Base-by-base conservation (phyloP, 805 yeast genomes). In the Teunomyces kruisii region DNA sequence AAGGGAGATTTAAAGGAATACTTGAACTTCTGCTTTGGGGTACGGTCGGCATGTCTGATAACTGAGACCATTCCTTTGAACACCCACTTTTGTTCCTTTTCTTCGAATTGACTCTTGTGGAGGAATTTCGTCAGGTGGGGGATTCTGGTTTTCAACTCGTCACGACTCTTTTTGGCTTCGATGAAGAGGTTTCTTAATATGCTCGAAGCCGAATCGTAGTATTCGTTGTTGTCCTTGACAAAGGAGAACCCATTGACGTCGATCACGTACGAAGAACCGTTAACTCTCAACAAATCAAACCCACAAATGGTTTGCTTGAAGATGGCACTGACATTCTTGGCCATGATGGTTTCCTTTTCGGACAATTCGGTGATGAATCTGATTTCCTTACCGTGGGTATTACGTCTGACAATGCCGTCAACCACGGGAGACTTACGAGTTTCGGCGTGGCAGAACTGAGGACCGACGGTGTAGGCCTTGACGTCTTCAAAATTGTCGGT, bases 401-500 rank as follows among this genome's bases (percentile, higher is more conserved):
- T 94, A 64, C 99, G 80, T 59, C 97, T 79, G 19, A 94, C 99
- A 46, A 94, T 88, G 39, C 99, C 99, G 68, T 94, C 99, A n/a
- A 94, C 99, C 3, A 94, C 99, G 1, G 99, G 99, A 0, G 97
- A 89, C 64, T 94, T 94, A 59, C 99, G 79, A 1, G 99, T 94
- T 62, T 94, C 99, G 0, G 99, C 99, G 65, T 94, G 99, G 62
- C 99, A 94, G 59, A 79, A 94, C 14, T 72, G 72, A 2, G 85
- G 81, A 1, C 99, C 98, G 3, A 94, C 98, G 1, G 99, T 94
- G 64, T 94, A 94, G 0, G 98, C 98, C 68, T 94, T 94, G 50
- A 94, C 99, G 65, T 94, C 99, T 68, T 94, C 99, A 59, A 90
- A 91, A 62, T 94, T 94, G 64, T 94, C 97, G 2, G 99, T 92